A percentile compares a stretch with the other conserved stretches of the same genome.
Conservation (phyloP, 2,329 filamentous ascomycete species). For the Xylaria sp. region DNA sequence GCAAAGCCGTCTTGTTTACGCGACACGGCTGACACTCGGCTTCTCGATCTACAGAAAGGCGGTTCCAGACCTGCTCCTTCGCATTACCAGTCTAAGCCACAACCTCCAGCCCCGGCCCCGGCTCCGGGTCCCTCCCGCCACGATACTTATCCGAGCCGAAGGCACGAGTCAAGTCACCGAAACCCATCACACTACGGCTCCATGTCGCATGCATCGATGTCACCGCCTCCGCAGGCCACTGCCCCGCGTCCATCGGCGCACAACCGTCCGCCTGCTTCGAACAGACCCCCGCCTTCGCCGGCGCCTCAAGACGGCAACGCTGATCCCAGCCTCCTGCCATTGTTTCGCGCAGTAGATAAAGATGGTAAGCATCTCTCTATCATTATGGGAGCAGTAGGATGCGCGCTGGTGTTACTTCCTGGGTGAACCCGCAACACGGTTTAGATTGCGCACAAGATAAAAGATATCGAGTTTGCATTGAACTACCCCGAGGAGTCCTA, state of each 20-base stretch:
- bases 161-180: slow-evolving; percentile 34
- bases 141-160: slow-evolving; percentile 44
- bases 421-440: not conserved
- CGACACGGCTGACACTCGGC: slow-evolving; percentile 29
- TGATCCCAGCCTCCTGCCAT: slow-evolving; percentile 79
- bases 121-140: slow-evolving; percentile 51
- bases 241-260: slow-evolving; percentile 57
- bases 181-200: slow-evolving; percentile 35
- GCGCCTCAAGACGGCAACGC: slow-evolving; percentile 62
- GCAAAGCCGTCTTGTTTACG: not conserved
- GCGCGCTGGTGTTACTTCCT: not conserved
- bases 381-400: not conserved
- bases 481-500: slow-evolving; percentile 4
- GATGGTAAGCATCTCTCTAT: slow-evolving; percentile 64
- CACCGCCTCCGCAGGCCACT: slow-evolving; percentile 60
- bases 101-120: slow-evolving; percentile 56
- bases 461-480: not conserved
- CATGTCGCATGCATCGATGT: slow-evolving; percentile 53
- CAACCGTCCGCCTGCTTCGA: slow-evolving; percentile 64
- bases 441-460: not conserved
- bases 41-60: slow-evolving; percentile 33
- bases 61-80: slow-evolving; percentile 44
- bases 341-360: slow-evolving; percentile 93
- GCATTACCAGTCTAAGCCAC: slow-evolving; percentile 62
- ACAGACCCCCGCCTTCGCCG: slow-evolving; percentile 74